Conservation (phyloP, 371 early-diverging fungal genomes). For the Lichtheimia corymbifera region DNA sequence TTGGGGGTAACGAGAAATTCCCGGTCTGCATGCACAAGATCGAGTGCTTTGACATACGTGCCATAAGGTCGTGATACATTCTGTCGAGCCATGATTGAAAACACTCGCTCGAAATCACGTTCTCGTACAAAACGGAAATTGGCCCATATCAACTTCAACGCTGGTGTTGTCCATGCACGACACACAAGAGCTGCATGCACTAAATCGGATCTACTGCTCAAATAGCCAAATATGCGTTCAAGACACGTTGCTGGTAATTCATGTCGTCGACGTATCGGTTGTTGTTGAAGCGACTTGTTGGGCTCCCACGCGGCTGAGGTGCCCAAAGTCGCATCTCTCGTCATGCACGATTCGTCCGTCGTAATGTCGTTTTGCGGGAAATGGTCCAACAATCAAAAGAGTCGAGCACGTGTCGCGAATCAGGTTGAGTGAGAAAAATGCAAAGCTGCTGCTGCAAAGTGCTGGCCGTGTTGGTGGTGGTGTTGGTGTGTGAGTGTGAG, state of each 20-base stretch:
- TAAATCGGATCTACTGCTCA: slow-evolving; percentile 25
- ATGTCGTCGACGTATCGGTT: not conserved
- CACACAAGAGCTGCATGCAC: slow-evolving; percentile 26
- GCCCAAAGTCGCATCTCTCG: slow-evolving; percentile 43
- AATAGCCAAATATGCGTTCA: slow-evolving; percentile 27
- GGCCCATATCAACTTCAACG: slow-evolving; percentile 33
- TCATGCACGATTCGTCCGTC: slow-evolving; percentile 36
- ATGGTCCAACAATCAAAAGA: slow-evolving; percentile 17
- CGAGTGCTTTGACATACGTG: slow-evolving; percentile 32
- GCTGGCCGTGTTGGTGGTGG: not conserved
- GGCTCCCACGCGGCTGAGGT: slow-evolving; percentile 14
- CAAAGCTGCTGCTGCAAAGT: not conserved
- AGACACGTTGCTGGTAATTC: slow-evolving; percentile 22
- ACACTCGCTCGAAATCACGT: slow-evolving; percentile 46
- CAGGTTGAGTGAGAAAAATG: slow-evolving; percentile 2
- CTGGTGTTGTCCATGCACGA: slow-evolving; percentile 31
- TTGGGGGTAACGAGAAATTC: slow-evolving; percentile 38
- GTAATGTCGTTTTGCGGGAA: slow-evolving; percentile 23
- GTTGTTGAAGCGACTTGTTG: slow-evolving; percentile 10
- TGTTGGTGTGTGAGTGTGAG: not conserved
- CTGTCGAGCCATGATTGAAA: slow-evolving; percentile 36
- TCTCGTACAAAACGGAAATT: slow-evolving; percentile 41
- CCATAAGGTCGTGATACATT: slow-evolving; percentile 32
- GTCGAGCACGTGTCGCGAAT: slow-evolving; percentile 13
- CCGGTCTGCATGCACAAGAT: slow-evolving; percentile 43